phyloP scores from a whole-genome alignment of 768 basidiomycete species.

The Lactarius akahatsu region DNA sequence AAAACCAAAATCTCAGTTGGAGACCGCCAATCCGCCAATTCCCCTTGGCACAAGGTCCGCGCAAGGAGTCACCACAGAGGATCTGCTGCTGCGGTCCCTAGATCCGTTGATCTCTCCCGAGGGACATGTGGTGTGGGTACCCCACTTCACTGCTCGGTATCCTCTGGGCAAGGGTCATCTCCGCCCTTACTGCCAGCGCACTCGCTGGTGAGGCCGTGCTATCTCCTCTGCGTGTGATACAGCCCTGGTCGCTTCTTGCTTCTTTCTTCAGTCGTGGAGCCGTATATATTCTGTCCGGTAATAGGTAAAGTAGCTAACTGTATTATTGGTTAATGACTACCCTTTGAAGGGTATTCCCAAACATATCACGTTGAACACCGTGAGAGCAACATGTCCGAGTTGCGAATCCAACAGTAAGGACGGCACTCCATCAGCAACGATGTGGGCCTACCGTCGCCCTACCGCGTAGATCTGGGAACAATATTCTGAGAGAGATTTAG shows the following conservation, averaged over 20 bases:
- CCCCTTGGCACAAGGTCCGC: not conserved
- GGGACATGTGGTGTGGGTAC: conserved; percentile 1
- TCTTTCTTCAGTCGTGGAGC: not conserved
- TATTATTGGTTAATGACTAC: conserved; percentile 1
- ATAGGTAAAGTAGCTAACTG: not conserved
- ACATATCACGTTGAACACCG: not conserved
- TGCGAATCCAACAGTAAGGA: no score
- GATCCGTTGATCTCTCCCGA: not conserved
- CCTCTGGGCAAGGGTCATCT: not conserved
- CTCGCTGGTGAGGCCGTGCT: not conserved
- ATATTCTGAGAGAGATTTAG: no score
- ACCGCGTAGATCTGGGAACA: no score
- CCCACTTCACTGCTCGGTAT: not conserved
- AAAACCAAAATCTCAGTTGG: not conserved
- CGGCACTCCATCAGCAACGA: no score
- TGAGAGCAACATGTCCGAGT: not conserved
- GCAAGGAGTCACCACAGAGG: not conserved
- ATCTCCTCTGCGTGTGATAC: not conserved
- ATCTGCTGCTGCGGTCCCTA: not conserved
- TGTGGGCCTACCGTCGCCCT: no score
- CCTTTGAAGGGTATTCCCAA: no score
- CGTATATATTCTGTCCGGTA: not conserved
- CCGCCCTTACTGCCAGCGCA: not conserved
- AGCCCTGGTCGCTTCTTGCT: not conserved
- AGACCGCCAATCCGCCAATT: not conserved